Evolutionary conservation across 1,139 yeast species (phyloP), one percentile per base, ranked within the genome.

Genomic region (Petasospora fabianii): DNA sequence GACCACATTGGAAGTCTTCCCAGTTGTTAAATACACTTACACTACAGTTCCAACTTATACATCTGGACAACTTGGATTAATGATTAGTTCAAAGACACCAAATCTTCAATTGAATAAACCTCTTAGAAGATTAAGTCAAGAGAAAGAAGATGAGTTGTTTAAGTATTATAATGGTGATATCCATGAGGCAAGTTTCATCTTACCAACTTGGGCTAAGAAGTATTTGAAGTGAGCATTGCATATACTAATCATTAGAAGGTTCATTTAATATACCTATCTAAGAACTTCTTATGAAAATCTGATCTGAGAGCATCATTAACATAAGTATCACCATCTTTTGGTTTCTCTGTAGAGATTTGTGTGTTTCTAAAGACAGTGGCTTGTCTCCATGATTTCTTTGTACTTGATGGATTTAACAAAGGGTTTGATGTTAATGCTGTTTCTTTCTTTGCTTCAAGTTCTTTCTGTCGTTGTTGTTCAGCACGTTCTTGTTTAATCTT

Each of bases 1-100:
- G 27, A 79, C 81, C 40, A 86, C 92, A 49, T 61, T 67, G 36
- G 58, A 66, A 27, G 95, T 90, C n/a, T 92, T 92, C 66, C 73
- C 80, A 17, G 77, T 75, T 45, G 95, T 83, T n/a, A 73, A 75
- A 50, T 85, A 86, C 61, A 75, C 87, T 46, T 86, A 86, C 61
- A 83, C 95, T 51, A 84, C 92, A 54, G 92, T 90, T 64, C 98
- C 98, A 35, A 82, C 94, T 13, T 90, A 90, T 62, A 90, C 98
- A n/a, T 82, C 95, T 8, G 98, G 98, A 24, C 97, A 88, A 64
- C 73, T 92, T 48, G 97, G 97, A 2, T 71, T 92, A 47, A 74
- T 92, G 66, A 76, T 90, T 30, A 90, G 96, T 50, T 73, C 85
- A 46, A 85, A 83, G 59, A 77, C 81, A 53, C 52, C 66, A 1